phyloP scores from a whole-genome alignment of 1,284 basidiomycete species.

The Paramarasmius palmivorus region DNA sequence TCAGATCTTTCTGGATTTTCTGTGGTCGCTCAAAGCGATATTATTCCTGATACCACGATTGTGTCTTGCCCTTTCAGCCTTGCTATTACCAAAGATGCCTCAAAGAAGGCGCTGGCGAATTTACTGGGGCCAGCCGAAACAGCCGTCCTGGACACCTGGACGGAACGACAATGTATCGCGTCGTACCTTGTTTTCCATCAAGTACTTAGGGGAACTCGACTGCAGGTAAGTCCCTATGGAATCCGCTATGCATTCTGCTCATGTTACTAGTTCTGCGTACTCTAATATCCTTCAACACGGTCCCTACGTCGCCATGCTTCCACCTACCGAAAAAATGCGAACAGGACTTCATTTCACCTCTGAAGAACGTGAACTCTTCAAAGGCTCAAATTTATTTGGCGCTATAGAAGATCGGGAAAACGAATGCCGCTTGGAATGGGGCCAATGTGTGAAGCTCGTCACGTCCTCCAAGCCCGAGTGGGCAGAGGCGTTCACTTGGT shows the following conservation, averaged over 20 bases:
- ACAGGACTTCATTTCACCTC: constrained; percentile 77
- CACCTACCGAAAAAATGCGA: constrained; percentile 52
- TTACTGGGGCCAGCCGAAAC: constrained; percentile 33
- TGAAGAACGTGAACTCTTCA: constrained; percentile 63
- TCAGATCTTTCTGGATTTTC: constrained; percentile 56
- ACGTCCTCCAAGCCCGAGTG: constrained; percentile 37
- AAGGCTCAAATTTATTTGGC: constrained; percentile 77
- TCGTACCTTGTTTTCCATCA: constrained; percentile 74
- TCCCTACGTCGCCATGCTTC: constrained; percentile 72
- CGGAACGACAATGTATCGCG: constrained; percentile 71
- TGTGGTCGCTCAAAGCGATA: constrained; percentile 49
- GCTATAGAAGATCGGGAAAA: constrained; percentile 65
- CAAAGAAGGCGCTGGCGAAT: constrained; percentile 41
- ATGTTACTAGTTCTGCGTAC: constrained; percentile 20
- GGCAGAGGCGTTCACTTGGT: constrained; percentile 69
- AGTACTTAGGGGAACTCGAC: constrained; percentile 38
- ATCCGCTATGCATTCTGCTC: neutral
- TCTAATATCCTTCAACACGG: constrained; percentile 34
- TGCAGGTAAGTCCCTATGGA: constrained; percentile 7
- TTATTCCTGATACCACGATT: constrained; percentile 55
- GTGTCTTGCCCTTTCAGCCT: constrained; percentile 77
- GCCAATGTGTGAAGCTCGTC: constrained; percentile 45
- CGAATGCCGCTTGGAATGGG: constrained; percentile 65
- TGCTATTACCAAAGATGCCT: constrained; percentile 62
- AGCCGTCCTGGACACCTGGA: constrained; percentile 44